Percentiles rank a stretch among this genome's conserved stretches.
phyloP scores from a whole-genome alignment of 1,284 basidiomycete genomes.

The Boletus semigastroideus region DNA sequence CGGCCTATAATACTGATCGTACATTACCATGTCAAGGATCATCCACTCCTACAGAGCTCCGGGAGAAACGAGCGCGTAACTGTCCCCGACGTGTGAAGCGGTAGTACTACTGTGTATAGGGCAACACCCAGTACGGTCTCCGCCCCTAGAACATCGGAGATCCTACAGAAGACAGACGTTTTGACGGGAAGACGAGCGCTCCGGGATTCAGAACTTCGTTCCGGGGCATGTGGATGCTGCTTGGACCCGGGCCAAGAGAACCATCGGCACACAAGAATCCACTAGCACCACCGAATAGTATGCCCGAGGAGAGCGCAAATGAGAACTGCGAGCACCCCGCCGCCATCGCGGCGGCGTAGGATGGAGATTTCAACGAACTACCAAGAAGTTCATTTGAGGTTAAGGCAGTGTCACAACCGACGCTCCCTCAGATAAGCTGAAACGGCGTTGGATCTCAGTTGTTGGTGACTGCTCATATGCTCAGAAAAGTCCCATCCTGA shows the following conservation, averaged over 20 bases:
- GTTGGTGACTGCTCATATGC: neutral
- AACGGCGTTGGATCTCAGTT: conserved; percentile 17
- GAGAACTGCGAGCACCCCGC: conserved; percentile 19
- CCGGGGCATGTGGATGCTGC: conserved; percentile 7
- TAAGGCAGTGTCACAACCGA: neutral
- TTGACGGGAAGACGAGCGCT: conserved; percentile 6
- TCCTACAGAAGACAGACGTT: conserved; percentile 5
- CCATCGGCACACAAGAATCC: conserved; percentile 11
- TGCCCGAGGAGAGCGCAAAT: conserved; percentile 23
- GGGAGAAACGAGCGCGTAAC: conserved; percentile 2
- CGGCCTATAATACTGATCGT: conserved; percentile 5
- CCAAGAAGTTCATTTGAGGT: conserved; percentile 1
- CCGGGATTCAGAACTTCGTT: conserved; percentile 7
- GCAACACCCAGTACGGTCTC: conserved; percentile 3
- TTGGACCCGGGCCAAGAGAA: conserved; percentile 5
- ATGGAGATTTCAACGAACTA: conserved; percentile 21
- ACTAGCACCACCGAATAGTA: conserved; percentile 22
- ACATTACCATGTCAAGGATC: conserved; percentile 1
- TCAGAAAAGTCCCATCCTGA: conserved; percentile 1
- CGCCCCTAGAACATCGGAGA: conserved; percentile 14
- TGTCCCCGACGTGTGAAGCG: neutral
- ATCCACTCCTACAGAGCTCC: conserved; percentile 2
- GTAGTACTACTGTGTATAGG: conserved; percentile 5
- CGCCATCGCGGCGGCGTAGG: conserved; percentile 28
- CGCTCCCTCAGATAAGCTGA: conserved; percentile 19